Evolutionary conservation across 1,284 basidiomycete species (phyloP).

Genomic region (Apiotrichum akiyoshidainum): DNA sequence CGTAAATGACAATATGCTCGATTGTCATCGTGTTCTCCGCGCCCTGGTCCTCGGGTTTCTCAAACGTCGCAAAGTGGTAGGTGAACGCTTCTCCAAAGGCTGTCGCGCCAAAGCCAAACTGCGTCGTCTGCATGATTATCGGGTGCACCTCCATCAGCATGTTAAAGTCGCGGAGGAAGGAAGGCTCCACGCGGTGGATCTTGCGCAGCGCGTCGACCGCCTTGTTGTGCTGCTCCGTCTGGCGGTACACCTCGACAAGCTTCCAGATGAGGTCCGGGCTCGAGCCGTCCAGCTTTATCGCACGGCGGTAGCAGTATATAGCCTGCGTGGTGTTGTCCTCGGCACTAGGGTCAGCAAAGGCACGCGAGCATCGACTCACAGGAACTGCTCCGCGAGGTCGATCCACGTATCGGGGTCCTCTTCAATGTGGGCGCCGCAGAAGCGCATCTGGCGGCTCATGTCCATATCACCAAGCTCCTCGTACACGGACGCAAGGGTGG

Average conservation of each 20-base stretch:
- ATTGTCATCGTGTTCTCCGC: slow-evolving; percentile 36
- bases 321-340: slow-evolving; percentile 76
- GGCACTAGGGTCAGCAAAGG: slow-evolving; percentile 53
- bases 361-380: slow-evolving; percentile 53
- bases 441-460: slow-evolving; percentile 75
- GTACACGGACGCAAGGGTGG: slow-evolving; percentile 76
- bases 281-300: slow-evolving; percentile 70
- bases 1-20: slow-evolving; percentile 64
- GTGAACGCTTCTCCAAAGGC: slow-evolving; percentile 66
- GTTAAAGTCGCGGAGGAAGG: slow-evolving; percentile 73
- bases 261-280: slow-evolving; percentile 90
- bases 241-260: slow-evolving; percentile 74
- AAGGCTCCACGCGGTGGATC: slow-evolving; percentile 60
- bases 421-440: slow-evolving; percentile 84
- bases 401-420: slow-evolving; percentile 86
- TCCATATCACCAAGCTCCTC: slow-evolving; percentile 65
- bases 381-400: slow-evolving; percentile 68
- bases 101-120: slow-evolving; percentile 62
- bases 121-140: slow-evolving; percentile 68
- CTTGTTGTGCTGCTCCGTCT: slow-evolving; percentile 68
- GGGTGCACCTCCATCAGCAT: slow-evolving; percentile 76
- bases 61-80: slow-evolving; percentile 51
- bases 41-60: slow-evolving; percentile 25
- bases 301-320: slow-evolving; percentile 85
- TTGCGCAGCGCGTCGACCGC: slow-evolving; percentile 72